These are phyloP conservation scores for Taiozyma sp. DNA, from an alignment of 1,139 yeast species.

Conservation along the genomic window DNA sequence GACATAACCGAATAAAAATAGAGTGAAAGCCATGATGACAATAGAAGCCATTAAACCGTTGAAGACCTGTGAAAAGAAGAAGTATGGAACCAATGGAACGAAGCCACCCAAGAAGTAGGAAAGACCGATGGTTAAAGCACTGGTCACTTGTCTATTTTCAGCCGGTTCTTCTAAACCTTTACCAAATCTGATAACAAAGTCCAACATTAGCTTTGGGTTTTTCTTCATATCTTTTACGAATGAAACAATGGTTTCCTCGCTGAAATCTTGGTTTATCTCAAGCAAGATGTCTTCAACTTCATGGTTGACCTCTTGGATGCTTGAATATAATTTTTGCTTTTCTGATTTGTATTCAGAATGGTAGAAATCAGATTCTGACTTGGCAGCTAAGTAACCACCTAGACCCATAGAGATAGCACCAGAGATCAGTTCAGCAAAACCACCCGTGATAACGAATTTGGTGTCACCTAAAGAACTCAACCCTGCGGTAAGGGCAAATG, in stretches of 20 bases:
- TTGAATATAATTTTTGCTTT: constrained; percentile 62
- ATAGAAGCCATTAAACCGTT: constrained; percentile 76
- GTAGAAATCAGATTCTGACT: constrained; percentile 72
- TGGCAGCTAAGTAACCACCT: constrained; percentile 80
- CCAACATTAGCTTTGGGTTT: constrained; percentile 65
- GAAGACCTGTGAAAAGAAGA: constrained; percentile 68
- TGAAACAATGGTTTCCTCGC: constrained; percentile 58
- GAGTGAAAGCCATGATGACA: constrained; percentile 76
- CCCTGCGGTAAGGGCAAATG: constrained; percentile 82
- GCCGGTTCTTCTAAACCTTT: constrained; percentile 82
- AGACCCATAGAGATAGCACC: constrained; percentile 87
- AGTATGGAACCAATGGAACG: constrained; percentile 72
- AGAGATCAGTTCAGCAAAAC: constrained; percentile 77
- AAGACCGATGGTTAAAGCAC: constrained; percentile 72
- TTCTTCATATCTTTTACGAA: constrained; percentile 68
- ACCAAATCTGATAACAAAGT: constrained; percentile 71
- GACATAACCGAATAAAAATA: constrained; percentile 81
- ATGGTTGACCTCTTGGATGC: constrained; percentile 55
- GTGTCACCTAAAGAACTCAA: constrained; percentile 73
- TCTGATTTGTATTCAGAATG: constrained; percentile 67
- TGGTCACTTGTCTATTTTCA: constrained; percentile 70
- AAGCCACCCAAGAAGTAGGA: constrained; percentile 78
- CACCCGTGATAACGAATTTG: constrained; percentile 76
- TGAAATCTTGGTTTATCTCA: constrained; percentile 51
- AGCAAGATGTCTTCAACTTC: constrained; percentile 71